Evolutionary conservation across 23 red algal species (phyloP).

Genomic region (Gracilaria caudata): DNA sequence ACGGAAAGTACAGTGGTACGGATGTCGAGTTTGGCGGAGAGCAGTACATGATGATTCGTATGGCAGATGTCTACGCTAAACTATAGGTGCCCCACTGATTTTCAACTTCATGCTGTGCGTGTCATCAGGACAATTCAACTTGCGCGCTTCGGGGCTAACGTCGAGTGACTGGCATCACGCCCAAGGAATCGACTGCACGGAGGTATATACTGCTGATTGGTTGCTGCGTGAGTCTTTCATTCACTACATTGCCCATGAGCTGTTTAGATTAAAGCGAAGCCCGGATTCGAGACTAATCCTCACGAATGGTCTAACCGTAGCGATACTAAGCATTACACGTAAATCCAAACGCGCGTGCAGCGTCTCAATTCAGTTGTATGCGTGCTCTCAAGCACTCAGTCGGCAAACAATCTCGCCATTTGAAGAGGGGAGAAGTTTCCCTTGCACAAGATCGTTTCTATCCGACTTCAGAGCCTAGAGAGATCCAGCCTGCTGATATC

Average conservation of each 20-base stretch:
- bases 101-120: not conserved
- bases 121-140: not conserved
- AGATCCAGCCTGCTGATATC: too few relatives aligned
- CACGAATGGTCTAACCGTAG: not conserved
- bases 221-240: not conserved
- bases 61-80: slow-evolving; percentile 82
- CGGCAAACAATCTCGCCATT: too few relatives aligned
- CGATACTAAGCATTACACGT: not conserved
- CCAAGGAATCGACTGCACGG: not conserved
- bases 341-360: not conserved
- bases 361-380: not conserved
- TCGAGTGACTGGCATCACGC: not conserved
- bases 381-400: not conserved
- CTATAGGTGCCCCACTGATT: slow-evolving; percentile 19
- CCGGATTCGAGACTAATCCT: too few relatives aligned
- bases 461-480: too few relatives aligned
- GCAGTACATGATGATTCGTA: slow-evolving; percentile 79
- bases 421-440: too few relatives aligned
- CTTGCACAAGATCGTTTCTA: too few relatives aligned
- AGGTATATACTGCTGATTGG: not conserved
- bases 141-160: not conserved
- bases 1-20: slow-evolving; percentile 81
- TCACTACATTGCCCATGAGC: not conserved
- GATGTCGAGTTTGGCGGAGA: slow-evolving; percentile 87
- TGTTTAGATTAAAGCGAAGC: too few relatives aligned